Evolutionary conservation across 2,329 filamentous ascomycete species (phyloP).

Genomic region (Stagonosporopsis vannaccii): DNA sequence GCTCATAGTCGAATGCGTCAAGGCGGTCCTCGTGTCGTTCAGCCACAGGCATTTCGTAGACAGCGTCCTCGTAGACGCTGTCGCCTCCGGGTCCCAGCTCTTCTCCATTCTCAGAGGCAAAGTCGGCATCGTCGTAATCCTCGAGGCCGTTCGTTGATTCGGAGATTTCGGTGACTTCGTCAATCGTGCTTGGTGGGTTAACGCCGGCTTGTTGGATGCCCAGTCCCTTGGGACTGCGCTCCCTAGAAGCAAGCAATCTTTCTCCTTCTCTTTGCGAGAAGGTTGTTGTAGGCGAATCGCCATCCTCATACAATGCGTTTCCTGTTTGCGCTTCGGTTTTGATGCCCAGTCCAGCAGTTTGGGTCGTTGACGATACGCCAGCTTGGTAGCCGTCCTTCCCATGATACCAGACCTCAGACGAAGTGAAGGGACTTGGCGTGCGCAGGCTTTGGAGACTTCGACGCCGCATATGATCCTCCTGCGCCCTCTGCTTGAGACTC

Average conservation of each 20-base stretch:
- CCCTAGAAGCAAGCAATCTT: conserved; percentile 14
- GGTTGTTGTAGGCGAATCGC: conserved; percentile 23
- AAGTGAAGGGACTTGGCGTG: conserved; percentile 79
- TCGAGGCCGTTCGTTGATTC: conserved; percentile 35
- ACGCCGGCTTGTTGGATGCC: conserved; percentile 33
- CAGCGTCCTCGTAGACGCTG: conserved; percentile 57
- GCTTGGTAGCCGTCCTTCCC: conserved; percentile 45
- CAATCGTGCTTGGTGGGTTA: conserved; percentile 28
- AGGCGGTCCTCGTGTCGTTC: conserved; percentile 87
- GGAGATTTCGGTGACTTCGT: conserved; percentile 33
- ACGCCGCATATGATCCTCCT: conserved; percentile 79
- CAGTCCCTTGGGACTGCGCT: conserved; percentile 10
- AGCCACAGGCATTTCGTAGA: conserved; percentile 45
- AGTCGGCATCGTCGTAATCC: conserved; percentile 50
- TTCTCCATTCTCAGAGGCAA: conserved; percentile 44
- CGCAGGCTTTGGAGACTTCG: conserved; percentile 78
- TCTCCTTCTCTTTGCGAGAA: conserved; percentile 30
- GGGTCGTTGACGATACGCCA: conserved; percentile 31
- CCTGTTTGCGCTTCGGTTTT: conserved; percentile 36
- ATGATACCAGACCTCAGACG: conserved; percentile 68
- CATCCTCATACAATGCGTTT: conserved; percentile 31
- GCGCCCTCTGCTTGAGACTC: conserved; percentile 76
- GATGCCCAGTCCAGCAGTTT: conserved; percentile 41
- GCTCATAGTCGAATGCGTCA: conserved; percentile 95
- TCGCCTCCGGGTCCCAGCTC: conserved; percentile 30